Percentiles rank a stretch among this genome's conserved stretches.
Evolutionary conservation across 225 moss, liverwort and hornwort genomes (phyloP).

Genomic region (Lunularia cruciata): DNA sequence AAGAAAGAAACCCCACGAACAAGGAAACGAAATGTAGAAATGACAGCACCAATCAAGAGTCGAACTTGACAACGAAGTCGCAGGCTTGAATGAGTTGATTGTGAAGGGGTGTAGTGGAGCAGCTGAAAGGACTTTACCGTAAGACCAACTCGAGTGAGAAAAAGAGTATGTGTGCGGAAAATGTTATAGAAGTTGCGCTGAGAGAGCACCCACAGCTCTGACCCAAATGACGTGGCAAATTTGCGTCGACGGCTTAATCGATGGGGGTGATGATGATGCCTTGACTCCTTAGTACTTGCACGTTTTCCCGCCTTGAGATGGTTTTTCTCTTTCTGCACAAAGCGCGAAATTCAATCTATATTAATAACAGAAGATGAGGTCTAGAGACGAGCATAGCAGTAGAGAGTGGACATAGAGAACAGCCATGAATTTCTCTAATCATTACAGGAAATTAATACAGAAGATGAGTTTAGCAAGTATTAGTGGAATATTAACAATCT

Average conservation of each 20-base stretch:
- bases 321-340: neutral
- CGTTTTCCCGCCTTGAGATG: neutral
- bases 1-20: no score
- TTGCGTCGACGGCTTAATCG: neutral
- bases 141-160: constrained; percentile 39
- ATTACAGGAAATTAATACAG: no score
- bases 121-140: constrained; percentile 18
- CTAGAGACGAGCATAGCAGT: no score
- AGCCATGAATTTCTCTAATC: no score
- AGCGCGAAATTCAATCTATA: neutral
- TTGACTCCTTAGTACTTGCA: neutral
- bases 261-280: neutral
- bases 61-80: no score
- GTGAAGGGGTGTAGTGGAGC: neutral
- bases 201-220: constrained; percentile 36
- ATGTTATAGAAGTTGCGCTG: constrained; percentile 43
- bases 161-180: constrained; percentile 39
- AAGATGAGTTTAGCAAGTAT: no score
- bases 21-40: no score
- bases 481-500: no score
- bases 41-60: no score
- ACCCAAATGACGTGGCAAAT: constrained; percentile 30
- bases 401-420: no score
- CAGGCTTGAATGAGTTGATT: no score
- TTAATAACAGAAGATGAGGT: no score